Percentiles rank a stretch among this genome's conserved stretches.
phyloP scores from a whole-genome alignment of 2,329 filamentous ascomycete genomes.

The Claviceps sorghi region DNA sequence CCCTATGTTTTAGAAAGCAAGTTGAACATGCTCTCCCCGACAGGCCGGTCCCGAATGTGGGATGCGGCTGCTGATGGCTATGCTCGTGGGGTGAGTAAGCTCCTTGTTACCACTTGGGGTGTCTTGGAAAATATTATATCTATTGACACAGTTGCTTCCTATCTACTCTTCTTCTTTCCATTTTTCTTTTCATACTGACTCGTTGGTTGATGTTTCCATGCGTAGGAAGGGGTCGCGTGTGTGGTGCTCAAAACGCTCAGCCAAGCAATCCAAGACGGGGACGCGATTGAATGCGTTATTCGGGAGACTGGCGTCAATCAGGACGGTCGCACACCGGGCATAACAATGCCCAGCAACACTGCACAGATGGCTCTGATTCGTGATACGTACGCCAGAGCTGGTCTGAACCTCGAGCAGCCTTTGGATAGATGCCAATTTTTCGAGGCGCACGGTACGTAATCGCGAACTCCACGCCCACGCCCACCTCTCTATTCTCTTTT shows the following conservation, averaged over 20 bases:
- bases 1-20: slow-evolving; percentile 4
- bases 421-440: slow-evolving; percentile 12
- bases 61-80: slow-evolving; percentile 33
- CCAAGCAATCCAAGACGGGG: slow-evolving; percentile 26
- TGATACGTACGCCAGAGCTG: slow-evolving; percentile 16
- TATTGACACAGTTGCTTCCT: no score
- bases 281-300: slow-evolving; percentile 23
- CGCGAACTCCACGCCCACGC: no score
- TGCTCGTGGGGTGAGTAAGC: slow-evolving; percentile 29
- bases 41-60: slow-evolving; percentile 13
- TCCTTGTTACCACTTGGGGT: no score
- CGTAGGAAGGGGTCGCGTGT: no score
- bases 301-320: slow-evolving; percentile 21
- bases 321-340: slow-evolving; percentile 27
- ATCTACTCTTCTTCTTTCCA: no score
- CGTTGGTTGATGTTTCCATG: no score
- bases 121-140: no score
- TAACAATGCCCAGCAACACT: slow-evolving; percentile 16
- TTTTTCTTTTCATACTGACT: no score
- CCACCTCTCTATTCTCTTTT: no score
- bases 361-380: slow-evolving; percentile 14
- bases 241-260: slow-evolving; percentile 31
- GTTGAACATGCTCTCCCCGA: slow-evolving; percentile 8
- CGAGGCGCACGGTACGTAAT: slow-evolving; percentile 26
- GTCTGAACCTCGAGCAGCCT: slow-evolving; percentile 12